These are phyloP conservation scores for Puya raimondii DNA, from an alignment of 176 grass and related monocot species.

Conservation along the genomic window DNA sequence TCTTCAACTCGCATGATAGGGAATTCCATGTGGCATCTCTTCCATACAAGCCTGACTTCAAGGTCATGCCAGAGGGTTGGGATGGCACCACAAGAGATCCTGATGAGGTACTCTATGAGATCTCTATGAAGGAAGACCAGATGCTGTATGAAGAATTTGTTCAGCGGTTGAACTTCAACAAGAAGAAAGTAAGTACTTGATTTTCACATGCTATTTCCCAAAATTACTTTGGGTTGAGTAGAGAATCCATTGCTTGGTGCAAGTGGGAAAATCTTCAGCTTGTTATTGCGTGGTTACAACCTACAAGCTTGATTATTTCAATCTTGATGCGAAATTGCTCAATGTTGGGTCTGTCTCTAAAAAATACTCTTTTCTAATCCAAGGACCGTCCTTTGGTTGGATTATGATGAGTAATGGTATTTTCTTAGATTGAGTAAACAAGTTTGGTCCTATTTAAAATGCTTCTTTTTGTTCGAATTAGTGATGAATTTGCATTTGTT, in stretches of 20 bases:
- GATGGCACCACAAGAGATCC: conserved; percentile 83
- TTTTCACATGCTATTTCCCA: not conserved
- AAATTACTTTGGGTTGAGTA: no score
- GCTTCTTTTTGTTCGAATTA: not conserved
- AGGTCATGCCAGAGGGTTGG: conserved; percentile 97
- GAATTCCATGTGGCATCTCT: conserved; percentile 97
- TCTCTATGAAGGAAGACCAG: conserved; percentile 88
- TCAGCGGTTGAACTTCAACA: conserved; percentile 80
- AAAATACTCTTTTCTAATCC: no score
- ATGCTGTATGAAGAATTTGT: conserved; percentile 98
- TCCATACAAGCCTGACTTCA: conserved; percentile 97
- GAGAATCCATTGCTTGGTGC: no score
- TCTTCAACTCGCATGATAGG: conserved; percentile 83
- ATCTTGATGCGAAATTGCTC: no score
- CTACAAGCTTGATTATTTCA: no score
- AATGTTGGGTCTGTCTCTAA: no score
- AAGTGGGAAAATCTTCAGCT: no score
- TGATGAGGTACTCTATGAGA: conserved; percentile 95
- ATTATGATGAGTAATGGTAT: no score
- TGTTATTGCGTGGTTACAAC: no score
- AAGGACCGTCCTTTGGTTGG: no score
- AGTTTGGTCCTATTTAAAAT: not conserved
- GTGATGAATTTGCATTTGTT: not conserved
- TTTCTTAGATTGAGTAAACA: not conserved
- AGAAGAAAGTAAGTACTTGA: conserved; percentile 63